A percentile compares a stretch with the other conserved stretches of the same genome.
Evolutionary conservation across 2,329 filamentous ascomycete genomes (phyloP).

Genomic region (Phyllosticta citribraziliensis): DNA sequence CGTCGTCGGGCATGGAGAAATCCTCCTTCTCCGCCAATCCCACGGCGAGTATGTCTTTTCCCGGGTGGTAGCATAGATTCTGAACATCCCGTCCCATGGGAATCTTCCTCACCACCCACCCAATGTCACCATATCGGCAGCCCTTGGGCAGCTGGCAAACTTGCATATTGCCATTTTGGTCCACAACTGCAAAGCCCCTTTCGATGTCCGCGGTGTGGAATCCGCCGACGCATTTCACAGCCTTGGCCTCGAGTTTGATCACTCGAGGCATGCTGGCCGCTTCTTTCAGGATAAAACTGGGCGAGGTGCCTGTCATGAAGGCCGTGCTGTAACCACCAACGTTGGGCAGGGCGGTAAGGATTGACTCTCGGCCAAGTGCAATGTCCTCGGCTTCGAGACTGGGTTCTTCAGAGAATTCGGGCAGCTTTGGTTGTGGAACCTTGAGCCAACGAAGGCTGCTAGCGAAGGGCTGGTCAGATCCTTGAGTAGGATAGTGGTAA

Average conservation of each 20-base stretch:
- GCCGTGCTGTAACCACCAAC: constrained; percentile 72
- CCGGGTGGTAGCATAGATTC: constrained; percentile 65
- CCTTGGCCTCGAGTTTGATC: constrained; percentile 58
- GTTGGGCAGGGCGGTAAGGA: constrained; percentile 51
- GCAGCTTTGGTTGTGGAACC: constrained; percentile 56
- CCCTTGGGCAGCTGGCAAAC: constrained; percentile 62
- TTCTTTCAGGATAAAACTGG: constrained; percentile 74
- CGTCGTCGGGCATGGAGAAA: constrained; percentile 80
- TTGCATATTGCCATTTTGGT: constrained; percentile 58
- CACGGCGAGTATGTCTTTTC: constrained; percentile 65
- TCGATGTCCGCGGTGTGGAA: constrained; percentile 73
- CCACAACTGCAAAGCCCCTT: constrained; percentile 73
- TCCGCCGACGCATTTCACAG: constrained; percentile 60
- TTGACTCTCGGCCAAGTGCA: constrained; percentile 33
- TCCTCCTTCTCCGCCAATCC: constrained; percentile 58
- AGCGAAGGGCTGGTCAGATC: constrained; percentile 37
- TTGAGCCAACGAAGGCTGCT: constrained; percentile 66
- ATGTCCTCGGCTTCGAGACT: constrained; percentile 42
- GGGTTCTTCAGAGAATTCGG: constrained; percentile 44
- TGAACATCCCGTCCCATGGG: constrained; percentile 60
- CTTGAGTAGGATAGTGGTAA: constrained; percentile 37
- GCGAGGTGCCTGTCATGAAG: constrained; percentile 70
- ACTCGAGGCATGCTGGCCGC: constrained; percentile 67
- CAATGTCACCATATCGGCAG: constrained; percentile 61
- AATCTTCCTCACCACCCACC: constrained; percentile 66